These are phyloP conservation scores for Calophaca sinica DNA, from an alignment of 306 rosid genomes.

Conservation along the genomic window DNA sequence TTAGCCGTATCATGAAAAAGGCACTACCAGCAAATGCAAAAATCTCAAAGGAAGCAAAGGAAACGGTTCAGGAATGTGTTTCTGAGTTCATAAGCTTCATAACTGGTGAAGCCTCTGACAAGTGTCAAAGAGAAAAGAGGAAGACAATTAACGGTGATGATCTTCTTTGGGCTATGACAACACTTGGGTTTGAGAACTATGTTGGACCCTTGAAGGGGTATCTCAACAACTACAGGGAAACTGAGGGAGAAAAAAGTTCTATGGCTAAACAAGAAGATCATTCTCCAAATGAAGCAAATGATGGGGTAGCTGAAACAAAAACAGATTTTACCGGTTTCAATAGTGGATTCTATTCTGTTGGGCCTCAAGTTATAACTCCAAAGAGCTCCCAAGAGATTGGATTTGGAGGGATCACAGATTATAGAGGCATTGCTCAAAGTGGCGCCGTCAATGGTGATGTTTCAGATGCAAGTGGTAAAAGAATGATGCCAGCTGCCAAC, in stretches of 20 bases:
- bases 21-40: conserved; percentile 87
- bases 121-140: conserved; percentile 85
- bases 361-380: no score
- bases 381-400: conserved; percentile 46
- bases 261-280: conserved; percentile 55
- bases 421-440: conserved; percentile 51
- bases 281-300: conserved; percentile 28
- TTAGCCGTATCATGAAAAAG: conserved; percentile 83
- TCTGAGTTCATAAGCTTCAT: conserved; percentile 95
- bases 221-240: conserved; percentile 77
- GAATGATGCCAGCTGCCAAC: conserved; percentile 49
- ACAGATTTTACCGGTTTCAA: conserved; percentile 50
- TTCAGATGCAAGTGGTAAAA: conserved; percentile 59
- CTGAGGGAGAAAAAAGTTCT: conserved; percentile 68
- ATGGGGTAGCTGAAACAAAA: conserved; percentile 42
- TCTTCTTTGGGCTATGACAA: conserved; percentile 92
- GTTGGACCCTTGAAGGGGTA: conserved; percentile 76
- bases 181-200: conserved; percentile 81
- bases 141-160: conserved; percentile 91
- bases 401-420: conserved; percentile 48
- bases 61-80: conserved; percentile 86
- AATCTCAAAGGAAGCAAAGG: conserved; percentile 87
- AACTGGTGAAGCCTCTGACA: conserved; percentile 90
- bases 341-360: conserved; percentile 58
- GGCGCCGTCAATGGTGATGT: conserved; percentile 39